Base-by-base conservation (phyloP, 495 filamentous ascomycete species). In the Penicillium atrosanguineum region DNA sequence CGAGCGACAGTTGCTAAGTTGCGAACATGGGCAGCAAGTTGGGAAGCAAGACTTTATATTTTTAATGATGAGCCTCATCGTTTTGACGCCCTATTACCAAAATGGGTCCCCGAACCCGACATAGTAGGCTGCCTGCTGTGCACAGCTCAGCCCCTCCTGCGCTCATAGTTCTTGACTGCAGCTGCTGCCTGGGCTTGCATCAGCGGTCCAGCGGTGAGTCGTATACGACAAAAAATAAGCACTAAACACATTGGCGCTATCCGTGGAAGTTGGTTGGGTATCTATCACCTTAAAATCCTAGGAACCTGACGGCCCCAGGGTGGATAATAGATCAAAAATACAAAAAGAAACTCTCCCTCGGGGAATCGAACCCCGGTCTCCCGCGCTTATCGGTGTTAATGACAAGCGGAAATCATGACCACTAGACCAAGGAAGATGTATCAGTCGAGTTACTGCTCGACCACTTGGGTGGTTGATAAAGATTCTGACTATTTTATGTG, bases 341-440 rank as follows among this genome's bases (percentile, higher is more conserved):
- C 53, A 63, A 67, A 69, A 67, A 54, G 52, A 63, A 65, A 68
- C 68, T 71, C 68, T 71, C 68, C 64, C 60, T 68, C 75, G 69
- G 75, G 75, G 75, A 78, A 78, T 78, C 75, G 75, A 77, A 78
- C 74, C 72, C 72, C 69, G 75, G 74, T 77, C 74, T 78, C 73
- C 71, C 62, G 60, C 59, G 60, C 63, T 64, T 63, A 61, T 58
- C 61, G 47, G 55, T 60, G 7, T 57, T 58, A 57, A 63, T 73
- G 74, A 77, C 73, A 78, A 76, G 73, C 72, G 74, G 73, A 78
- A 78, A 75, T 34, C 31, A 34, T 34, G 31, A 34, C 31, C 31
- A 34, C 31, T 34, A 34, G 31, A 34, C 31, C 31, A 34, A 34
- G 31, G 31, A 65, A 68, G 59, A 63, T 57, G 29, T 12, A 38